These are phyloP conservation scores for Inosperma sp. DNA, from an alignment of 768 basidiomycete species.

Conservation along the genomic window DNA sequence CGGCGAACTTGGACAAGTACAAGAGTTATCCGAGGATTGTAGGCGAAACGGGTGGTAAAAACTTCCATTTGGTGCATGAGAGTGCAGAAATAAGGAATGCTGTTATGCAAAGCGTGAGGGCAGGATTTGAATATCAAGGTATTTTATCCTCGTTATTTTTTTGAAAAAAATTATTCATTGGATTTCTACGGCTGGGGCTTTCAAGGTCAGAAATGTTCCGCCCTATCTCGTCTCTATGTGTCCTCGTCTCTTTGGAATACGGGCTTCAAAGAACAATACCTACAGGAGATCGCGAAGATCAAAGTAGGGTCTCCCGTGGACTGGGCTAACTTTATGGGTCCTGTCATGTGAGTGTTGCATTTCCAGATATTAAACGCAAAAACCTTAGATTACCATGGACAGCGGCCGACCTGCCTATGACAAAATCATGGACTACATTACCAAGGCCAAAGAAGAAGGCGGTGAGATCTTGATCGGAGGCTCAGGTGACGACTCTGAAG, in stretches of 20 bases:
- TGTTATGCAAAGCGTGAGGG: conserved; percentile 83
- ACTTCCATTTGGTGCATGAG: conserved; percentile 91
- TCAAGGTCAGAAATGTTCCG: conserved; percentile 93
- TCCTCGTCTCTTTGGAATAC: conserved; percentile 78
- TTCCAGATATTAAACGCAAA: not conserved
- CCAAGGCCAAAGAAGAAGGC: conserved; percentile 84
- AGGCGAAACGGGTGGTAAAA: conserved; percentile 98
- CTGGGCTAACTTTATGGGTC: conserved; percentile 87
- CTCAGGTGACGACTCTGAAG: conserved; percentile 80
- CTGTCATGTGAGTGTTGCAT: conserved; percentile 71
- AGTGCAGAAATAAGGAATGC: conserved; percentile 86
- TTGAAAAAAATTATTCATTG: not conserved
- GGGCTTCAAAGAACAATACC: conserved; percentile 80
- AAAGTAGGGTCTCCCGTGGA: conserved; percentile 75
- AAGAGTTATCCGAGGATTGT: conserved; percentile 90
- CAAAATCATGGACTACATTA: conserved; percentile 76
- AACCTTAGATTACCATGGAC: conserved; percentile 5
- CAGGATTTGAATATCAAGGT: conserved; percentile 96
- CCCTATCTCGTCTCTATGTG: conserved; percentile 87
- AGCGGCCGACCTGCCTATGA: conserved; percentile 88
- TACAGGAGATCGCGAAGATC: conserved; percentile 76
- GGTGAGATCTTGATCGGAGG: conserved; percentile 89
- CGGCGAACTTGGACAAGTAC: conserved; percentile 82
- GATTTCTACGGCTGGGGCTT: conserved; percentile 4
- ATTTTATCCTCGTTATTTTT: conserved; percentile 11